phyloP scores from a whole-genome alignment of 331 rosid species.

The Cucumis variabilis region DNA sequence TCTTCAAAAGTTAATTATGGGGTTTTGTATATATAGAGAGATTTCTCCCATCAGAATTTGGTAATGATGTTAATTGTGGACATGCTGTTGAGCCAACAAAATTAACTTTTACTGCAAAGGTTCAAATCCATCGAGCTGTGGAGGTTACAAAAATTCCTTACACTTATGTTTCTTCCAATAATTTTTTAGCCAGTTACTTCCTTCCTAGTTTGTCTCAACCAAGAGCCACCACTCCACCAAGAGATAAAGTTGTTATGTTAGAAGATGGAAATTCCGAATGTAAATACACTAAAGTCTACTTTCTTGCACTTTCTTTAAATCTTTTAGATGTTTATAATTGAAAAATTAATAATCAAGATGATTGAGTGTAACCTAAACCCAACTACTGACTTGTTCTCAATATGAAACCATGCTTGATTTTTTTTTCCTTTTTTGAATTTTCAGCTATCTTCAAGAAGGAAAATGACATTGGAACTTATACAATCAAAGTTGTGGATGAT shows the following conservation, averaged over 20 bases:
- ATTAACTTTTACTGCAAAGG: not conserved
- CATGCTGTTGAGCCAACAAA: not conserved
- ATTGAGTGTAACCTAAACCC: too few species aligned
- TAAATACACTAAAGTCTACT: too few species aligned
- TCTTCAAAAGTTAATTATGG: too few species aligned
- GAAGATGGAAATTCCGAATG: not conserved
- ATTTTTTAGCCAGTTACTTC: not conserved
- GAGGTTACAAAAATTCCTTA: not conserved
- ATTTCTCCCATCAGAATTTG: not conserved
- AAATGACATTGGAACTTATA: not conserved
- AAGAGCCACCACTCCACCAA: not conserved
- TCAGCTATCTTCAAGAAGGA: not conserved
- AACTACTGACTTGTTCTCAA: too few species aligned
- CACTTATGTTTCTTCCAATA: not conserved
- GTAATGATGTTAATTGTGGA: not conserved
- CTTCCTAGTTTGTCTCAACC: not conserved
- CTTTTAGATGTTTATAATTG: not conserved
- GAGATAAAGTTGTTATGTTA: too few species aligned
- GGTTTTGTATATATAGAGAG: not conserved
- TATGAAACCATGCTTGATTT: too few species aligned
- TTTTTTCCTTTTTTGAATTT: not conserved
- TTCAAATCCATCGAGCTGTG: not conserved
- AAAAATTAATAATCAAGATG: not conserved
- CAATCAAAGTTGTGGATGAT: slow-evolving; percentile 1
- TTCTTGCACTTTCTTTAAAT: not conserved